Percentiles rank a stretch among this genome's conserved stretches.
Conservation (phyloP, 306 rosid genomes). For the Lithocarpus polystachyus region DNA sequence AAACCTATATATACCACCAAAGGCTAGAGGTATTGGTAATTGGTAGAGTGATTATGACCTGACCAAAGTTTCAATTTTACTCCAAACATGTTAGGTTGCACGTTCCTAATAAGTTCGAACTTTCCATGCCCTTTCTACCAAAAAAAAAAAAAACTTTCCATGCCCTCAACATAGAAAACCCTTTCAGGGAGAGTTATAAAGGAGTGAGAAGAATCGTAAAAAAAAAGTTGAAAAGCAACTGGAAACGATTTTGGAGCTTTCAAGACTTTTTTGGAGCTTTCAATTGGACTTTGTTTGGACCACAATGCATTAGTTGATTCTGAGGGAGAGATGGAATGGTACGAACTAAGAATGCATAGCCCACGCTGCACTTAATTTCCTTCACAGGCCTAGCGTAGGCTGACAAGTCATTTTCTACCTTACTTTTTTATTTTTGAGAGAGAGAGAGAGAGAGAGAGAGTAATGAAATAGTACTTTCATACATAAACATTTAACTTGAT, state of each 20-base stretch:
- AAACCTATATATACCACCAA: background rate
- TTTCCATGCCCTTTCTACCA: background rate
- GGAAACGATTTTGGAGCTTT: background rate
- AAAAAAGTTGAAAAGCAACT: background rate
- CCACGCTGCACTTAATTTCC: background rate
- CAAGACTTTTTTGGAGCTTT: background rate
- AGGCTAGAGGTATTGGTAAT: background rate
- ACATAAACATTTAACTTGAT: no score
- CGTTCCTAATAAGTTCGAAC: background rate
- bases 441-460: background rate
- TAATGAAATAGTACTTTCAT: no score
- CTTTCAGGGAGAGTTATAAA: background rate
- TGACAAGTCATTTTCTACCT: constrained; percentile 30
- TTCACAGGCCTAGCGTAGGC: background rate
- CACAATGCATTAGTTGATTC: background rate
- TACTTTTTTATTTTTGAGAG: background rate
- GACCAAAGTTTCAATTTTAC: background rate
- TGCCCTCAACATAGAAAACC: background rate
- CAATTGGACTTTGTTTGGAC: background rate
- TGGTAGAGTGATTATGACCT: background rate
- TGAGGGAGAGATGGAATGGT: no score
- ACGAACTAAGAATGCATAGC: background rate
- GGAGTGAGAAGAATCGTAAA: background rate
- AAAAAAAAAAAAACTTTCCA: background rate
- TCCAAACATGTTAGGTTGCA: background rate